Evolutionary conservation across 2,329 filamentous ascomycete genomes (phyloP), one percentile per base, ranked within the genome.

Genomic region (Sclerotinia borealis): DNA sequence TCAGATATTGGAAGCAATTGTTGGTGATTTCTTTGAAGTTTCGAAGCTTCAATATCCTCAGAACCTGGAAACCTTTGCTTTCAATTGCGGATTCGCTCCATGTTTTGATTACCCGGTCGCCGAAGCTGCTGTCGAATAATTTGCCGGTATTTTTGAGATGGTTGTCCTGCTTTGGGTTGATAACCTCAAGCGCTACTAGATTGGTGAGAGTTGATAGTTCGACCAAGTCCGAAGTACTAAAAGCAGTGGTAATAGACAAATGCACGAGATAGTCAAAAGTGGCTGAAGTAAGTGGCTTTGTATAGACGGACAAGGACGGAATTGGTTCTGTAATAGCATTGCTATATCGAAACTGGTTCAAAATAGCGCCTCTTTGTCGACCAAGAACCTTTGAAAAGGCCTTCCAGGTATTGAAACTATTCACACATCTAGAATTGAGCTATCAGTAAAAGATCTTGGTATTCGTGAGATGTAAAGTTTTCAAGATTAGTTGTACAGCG

Each of bases 11-110:
- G 1, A 76, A 65, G 1, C 72, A 75, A 31, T 64, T 63, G 13
- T 63, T 56, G 2, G 73, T 76, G 2, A 76, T 19, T 4, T 70
- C 68, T 31, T 62, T 29, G 47, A 72, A 70, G 39, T 71, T 66
- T 67, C 73, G 70, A 2, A 76, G 68, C 50, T 66, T 72, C 37
- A 76, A 61, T 19, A 75, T 68, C 60, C 73, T 67, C 49, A 76
- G 59, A 10, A 74, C 67, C 2, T 65, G 63, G 36, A 76, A 76
- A 3, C 68, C 67, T 1, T 66, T 68, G 9, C 70, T 64, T 22
- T 69, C 66, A 11, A 55, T 39, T 13, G 71, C 73, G 47, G 67
- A 65, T 41, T 67, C 50, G 50, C 67, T 65, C 74, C 74, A 76
- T 11, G 72, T 68, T 61, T 72, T 67, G n/a, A 76, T 51, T 8